Evolutionary conservation across 2,329 filamentous ascomycete genomes (phyloP), one percentile per base, ranked within the genome.

Genomic region (Phyllosticta citrichinensis): DNA sequence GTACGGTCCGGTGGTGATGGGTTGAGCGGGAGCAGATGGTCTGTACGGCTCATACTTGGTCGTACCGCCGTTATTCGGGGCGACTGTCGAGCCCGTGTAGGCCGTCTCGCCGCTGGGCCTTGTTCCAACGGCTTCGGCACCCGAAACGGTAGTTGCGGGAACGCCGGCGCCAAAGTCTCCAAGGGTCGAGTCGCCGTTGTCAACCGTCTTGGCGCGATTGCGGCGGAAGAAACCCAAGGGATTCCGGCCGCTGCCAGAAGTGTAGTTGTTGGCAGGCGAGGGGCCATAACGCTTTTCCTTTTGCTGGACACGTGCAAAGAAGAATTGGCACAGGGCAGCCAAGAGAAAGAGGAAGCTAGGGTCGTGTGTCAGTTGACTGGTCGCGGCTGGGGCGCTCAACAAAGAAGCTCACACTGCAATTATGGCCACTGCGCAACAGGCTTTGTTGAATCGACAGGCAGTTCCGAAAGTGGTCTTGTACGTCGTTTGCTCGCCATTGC

Each of bases 391-490:
- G 40, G 40, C 40, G 40, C 40, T 47, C n/a, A 14, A 47, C 40
- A 47, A 47, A 47, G 40, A 47, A 33, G 77, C 80, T 77, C 79
- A 91, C 85, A 88, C 85, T 69, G 82, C 88, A 61, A 91, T 83
- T 63, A 97, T 88, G 30, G 91, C 78, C 17, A 94, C 85, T 3
- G 89, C 88, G 65, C 97, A 86, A 63, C 80, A 83, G 53, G 87
- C 91, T 56, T 86, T 89, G 75, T 96, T 84, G 66, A 96, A 77
- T 62, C 80, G 80, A 78, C 92, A 97, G 0, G 87, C 85, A 63
- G 83, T 83, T n/a, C 75, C 73, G 53, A 81, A 75, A 27, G 71
- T 76, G 3, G 77, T 74, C 24, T 74, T 63, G 66, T 79, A 79
- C 55, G 76, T 79, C 55, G 73, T 63, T 61, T 77, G 75, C 62